Percentiles rank a stretch among this genome's conserved stretches.
These are phyloP conservation scores for Hanseniaspora uvarum DNA, from an alignment of 1,139 yeast genomes.

Conservation along the genomic window DNA sequence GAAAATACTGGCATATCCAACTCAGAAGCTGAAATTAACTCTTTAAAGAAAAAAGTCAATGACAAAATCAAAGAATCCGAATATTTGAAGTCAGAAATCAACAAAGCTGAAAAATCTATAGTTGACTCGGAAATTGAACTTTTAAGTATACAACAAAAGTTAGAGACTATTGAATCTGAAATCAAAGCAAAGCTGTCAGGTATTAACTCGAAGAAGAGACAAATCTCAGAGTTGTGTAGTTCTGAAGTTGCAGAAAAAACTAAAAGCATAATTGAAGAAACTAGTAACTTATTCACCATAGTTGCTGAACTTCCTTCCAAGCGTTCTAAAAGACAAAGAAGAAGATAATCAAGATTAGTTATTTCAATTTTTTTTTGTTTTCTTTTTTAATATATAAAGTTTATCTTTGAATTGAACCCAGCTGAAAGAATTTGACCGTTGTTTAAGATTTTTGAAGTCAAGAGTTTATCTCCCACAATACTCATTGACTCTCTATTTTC, in stretches of 20 bases:
- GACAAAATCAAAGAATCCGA: slow-evolving; percentile 42
- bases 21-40: background rate
- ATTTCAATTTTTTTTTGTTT: no score
- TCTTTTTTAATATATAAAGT: background rate
- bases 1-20: slow-evolving; percentile 31
- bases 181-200: slow-evolving; percentile 29
- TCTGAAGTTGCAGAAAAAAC: slow-evolving; percentile 22
- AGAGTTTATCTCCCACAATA: slow-evolving; percentile 1
- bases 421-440: background rate
- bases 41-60: slow-evolving; percentile 42
- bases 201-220: slow-evolving; percentile 21
- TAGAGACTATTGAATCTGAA: slow-evolving; percentile 23
- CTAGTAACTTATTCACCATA: slow-evolving; percentile 19
- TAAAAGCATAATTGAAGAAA: slow-evolving; percentile 20
- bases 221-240: slow-evolving; percentile 28
- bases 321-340: slow-evolving; percentile 14
- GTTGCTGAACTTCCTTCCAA: slow-evolving; percentile 10
- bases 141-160: slow-evolving; percentile 27
- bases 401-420: slow-evolving; percentile 9
- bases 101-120: slow-evolving; percentile 24
- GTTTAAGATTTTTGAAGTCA: background rate
- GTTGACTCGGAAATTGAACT: slow-evolving; percentile 26
- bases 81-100: slow-evolving; percentile 31
- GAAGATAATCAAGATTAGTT: no score
- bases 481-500: background rate